phyloP scores from a whole-genome alignment of 2,329 filamentous ascomycete genomes.

The Aureobasidium sp. region DNA sequence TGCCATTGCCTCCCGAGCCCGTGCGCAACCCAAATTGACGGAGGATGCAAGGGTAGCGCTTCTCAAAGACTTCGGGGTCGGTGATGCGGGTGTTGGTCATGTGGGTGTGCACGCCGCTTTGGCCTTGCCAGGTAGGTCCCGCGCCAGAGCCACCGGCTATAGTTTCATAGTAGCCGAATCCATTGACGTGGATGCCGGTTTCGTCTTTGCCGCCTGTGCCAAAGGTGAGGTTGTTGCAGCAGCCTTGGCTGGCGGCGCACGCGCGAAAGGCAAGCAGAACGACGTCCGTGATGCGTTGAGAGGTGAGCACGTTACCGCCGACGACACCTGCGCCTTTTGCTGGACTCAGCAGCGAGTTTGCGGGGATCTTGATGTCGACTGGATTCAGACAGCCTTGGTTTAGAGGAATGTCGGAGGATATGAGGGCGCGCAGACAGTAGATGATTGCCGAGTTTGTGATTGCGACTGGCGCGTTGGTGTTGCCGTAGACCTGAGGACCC shows the following conservation, averaged over 20 bases:
- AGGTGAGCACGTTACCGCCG: conserved; percentile 69
- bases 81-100: conserved; percentile 79
- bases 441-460: conserved; percentile 75
- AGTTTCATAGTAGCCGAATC: conserved; percentile 77
- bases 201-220: conserved; percentile 61
- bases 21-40: conserved; percentile 56
- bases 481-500: conserved; percentile 14
- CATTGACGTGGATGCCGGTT: conserved; percentile 49
- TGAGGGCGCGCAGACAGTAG: conserved; percentile 20
- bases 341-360: conserved; percentile 62
- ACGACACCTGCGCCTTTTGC: conserved; percentile 68
- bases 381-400: conserved; percentile 74
- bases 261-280: conserved; percentile 68
- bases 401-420: conserved; percentile 62
- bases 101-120: conserved; percentile 64
- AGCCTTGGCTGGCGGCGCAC: conserved; percentile 67
- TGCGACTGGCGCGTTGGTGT: conserved; percentile 61
- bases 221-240: conserved; percentile 74
- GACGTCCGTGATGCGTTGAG: conserved; percentile 69
- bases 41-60: conserved; percentile 63
- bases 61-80: conserved; percentile 67
- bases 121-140: conserved; percentile 62
- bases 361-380: conserved; percentile 64
- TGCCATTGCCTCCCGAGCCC: conserved; percentile 55
- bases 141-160: conserved; percentile 68